Base-by-base conservation (phyloP, 202 grass and related monocot species). In the Eragrostis tef region DNA sequence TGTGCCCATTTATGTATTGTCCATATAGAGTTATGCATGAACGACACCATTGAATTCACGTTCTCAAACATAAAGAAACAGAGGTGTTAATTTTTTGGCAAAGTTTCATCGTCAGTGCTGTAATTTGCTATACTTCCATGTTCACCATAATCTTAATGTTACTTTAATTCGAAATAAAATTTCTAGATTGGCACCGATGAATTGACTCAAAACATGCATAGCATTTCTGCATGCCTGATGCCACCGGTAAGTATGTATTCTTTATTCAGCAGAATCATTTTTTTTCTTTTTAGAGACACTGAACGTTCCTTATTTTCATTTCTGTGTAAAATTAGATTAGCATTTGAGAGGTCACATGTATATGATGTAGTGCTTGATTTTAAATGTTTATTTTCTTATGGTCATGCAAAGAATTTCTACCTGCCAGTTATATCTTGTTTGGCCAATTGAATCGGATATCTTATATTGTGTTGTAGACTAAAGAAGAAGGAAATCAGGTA, bases 381-480 rank as follows among this genome's bases (percentile, higher is more conserved):
- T 76, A 65, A 80, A 42, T 47, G 31, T 85, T 57, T 70, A 61
- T 75, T 36, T 62, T 49, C 53, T 70, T 70, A 4, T 59, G 48
- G 14, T 83, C 21, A 14, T 70, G 58, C 68, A 64, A 64, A 58
- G 54, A 7, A 75, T 81, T 78, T 86, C 22, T 29, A 62, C 82
- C 44, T 83, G 34, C 6, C 9, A 21, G 29, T 68, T 86, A 11
- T 7, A 64, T 89, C 59, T 82, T 52, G 65, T 25, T 11, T 64
- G 68, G 31, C 2, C 7, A 53, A 52, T 27, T 83, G 19, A 86
- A 78, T 62, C 56, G 9, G 62, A 52, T 83, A 54, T 5, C 14
- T 69, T 73, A 19, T 83, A 47, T 64, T 86, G 75, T 86, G 24
- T 90, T 86, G 74, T 64, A 90, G 88, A 47, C 70, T 72, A 79